These are phyloP conservation scores for Xylariaceae sp. DNA, from an alignment of 2,329 filamentous ascomycete species.

Conservation along the genomic window DNA sequence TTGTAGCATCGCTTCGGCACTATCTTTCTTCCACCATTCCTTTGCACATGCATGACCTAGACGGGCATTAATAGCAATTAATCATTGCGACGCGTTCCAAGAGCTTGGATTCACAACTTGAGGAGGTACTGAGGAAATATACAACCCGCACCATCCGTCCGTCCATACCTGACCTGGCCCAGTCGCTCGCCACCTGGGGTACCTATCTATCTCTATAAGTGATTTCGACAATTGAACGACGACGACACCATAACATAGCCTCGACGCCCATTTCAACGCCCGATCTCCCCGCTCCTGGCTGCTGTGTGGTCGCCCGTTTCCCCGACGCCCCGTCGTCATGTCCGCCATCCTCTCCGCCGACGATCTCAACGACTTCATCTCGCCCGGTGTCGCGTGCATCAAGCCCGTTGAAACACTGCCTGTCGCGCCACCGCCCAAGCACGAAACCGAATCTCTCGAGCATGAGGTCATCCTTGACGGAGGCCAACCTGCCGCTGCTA, in stretches of 20 bases:
- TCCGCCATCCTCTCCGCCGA: slow-evolving; percentile 95
- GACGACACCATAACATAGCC: too few relatives aligned
- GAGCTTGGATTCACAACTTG: not conserved
- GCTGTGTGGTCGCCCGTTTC: too few relatives aligned
- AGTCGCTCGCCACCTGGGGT: too few relatives aligned
- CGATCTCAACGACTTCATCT: slow-evolving; percentile 98
- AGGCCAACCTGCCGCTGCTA: slow-evolving; percentile 45
- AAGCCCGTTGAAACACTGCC: slow-evolving; percentile 95
- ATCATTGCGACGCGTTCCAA: not conserved
- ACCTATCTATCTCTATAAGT: too few relatives aligned
- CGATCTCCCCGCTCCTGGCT: too few relatives aligned
- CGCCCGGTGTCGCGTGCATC: slow-evolving; percentile 94
- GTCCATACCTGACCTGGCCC: not conserved
- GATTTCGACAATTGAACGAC: too few relatives aligned
- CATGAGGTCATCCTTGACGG: slow-evolving; percentile 96
- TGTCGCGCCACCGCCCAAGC: slow-evolving; percentile 30
- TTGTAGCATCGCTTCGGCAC: too few relatives aligned
- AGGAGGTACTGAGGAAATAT: not conserved
- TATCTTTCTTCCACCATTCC: too few relatives aligned
- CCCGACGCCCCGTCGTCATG: slow-evolving; percentile 52
- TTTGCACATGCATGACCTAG: too few relatives aligned
- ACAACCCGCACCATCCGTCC: not conserved
- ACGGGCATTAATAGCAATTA: too few relatives aligned
- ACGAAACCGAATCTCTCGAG: slow-evolving; percentile 32
- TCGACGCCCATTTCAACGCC: too few relatives aligned